phyloP scores from a whole-genome alignment of 805 yeast genomes.

The Pichia insulana region DNA sequence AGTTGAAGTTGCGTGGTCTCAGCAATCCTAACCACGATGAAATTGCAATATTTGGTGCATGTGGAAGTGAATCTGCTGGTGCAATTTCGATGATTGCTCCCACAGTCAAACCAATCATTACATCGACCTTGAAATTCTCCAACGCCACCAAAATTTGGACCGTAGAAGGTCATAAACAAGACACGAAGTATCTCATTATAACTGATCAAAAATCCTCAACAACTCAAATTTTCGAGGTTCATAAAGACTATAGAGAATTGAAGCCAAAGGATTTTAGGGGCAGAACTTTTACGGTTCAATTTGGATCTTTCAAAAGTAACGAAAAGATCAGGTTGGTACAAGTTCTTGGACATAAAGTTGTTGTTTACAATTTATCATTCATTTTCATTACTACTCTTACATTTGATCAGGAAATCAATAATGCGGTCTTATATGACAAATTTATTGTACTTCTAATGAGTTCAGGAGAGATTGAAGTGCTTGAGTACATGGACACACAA shows the following conservation, averaged over 20 bases:
- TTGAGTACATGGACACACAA: slow-evolving; percentile 28
- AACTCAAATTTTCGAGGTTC: slow-evolving; percentile 60
- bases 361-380: slow-evolving; percentile 55
- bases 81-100: slow-evolving; percentile 57
- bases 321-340: slow-evolving; percentile 58
- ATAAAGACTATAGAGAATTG: slow-evolving; percentile 51
- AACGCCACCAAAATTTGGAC: slow-evolving; percentile 75
- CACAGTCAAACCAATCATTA: slow-evolving; percentile 57
- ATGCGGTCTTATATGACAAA: slow-evolving; percentile 55
- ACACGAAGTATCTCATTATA: slow-evolving; percentile 54
- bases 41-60: slow-evolving; percentile 56
- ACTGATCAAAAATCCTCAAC: slow-evolving; percentile 57
- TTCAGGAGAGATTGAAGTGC: slow-evolving; percentile 62
- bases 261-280: slow-evolving; percentile 55
- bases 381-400: slow-evolving; percentile 42
- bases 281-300: slow-evolving; percentile 54
- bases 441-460: slow-evolving; percentile 54
- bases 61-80: slow-evolving; percentile 53
- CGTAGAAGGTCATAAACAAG: slow-evolving; percentile 30
- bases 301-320: slow-evolving; percentile 36
- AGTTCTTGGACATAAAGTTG: slow-evolving; percentile 57
- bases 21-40: slow-evolving; percentile 62
- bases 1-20: slow-evolving; percentile 48
- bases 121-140: slow-evolving; percentile 61
- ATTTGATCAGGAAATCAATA: slow-evolving; percentile 53